Evolutionary conservation across 768 basidiomycete genomes (phyloP).

Genomic region (Mycena floridula): DNA sequence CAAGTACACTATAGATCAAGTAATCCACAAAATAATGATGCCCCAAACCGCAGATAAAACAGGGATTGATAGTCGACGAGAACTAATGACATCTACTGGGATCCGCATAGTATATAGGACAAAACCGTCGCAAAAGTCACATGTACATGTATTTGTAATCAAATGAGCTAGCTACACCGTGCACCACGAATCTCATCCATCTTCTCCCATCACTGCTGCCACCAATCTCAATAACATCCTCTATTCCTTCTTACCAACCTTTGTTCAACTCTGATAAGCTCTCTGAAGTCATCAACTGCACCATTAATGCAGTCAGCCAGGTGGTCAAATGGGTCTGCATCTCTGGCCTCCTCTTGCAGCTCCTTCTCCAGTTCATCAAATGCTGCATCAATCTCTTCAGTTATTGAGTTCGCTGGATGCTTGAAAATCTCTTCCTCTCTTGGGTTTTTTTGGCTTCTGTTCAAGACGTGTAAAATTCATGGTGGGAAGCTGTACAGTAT

Average conservation of each 20-base stretch:
- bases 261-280: slow-evolving; percentile 4
- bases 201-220: neutral
- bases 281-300: neutral
- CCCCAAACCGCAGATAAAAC: no score
- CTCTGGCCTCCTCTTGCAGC: neutral
- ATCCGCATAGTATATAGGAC: no score
- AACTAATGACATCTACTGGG: no score
- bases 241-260: neutral
- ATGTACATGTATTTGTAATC: neutral
- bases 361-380: neutral
- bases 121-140: slow-evolving; percentile 2
- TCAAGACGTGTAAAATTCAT: neutral
- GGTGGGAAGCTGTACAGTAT: neutral
- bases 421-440: neutral
- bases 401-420: neutral
- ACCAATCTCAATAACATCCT: neutral
- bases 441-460: neutral
- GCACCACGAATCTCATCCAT: slow-evolving; percentile 2
- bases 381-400: neutral
- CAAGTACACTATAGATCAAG: no score
- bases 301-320: neutral
- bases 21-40: no score
- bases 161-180: neutral
- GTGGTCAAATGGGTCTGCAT: neutral
- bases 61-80: no score